Base-by-base conservation (phyloP, 306 rosid genomes). In the Lagenaria siceraria region DNA sequence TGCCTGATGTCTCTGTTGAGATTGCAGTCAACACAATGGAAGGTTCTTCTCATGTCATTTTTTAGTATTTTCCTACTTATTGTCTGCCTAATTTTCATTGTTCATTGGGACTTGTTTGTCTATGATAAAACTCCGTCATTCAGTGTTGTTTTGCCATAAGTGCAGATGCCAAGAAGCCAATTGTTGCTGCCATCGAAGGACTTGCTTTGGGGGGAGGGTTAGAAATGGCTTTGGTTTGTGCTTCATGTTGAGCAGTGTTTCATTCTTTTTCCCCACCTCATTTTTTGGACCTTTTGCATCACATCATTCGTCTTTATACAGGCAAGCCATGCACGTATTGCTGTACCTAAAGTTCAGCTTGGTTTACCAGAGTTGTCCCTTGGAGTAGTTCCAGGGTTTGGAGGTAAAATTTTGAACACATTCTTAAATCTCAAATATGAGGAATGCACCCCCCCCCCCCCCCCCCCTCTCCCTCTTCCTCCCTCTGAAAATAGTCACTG, bases 131-230 rank as follows among this genome's bases (percentile, higher is more conserved):
- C 54, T 60, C 10, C 29, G 11, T 63, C 24, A 46, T 66, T 35
- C 22, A 53, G 42, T 58, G 18, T 14, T 43, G 6, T 42, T 54
- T 53, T 53, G 27, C 69, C 71, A 19, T 82, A 51, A 79, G 74
- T 27, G 55, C 88, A 96, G 99, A 90, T 86, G 93, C 88, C 8
- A 90, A 87, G 83, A 96, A 89, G 85, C 99, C 99, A 61, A 81
- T 90, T 68, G 99, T 96, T 82, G 99, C 99, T 49, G 97, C 98
- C 31, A 80, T 96, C 1, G 86, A 88, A 83, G 98, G 99, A 65
- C 99, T 96, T 83, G 99, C 99, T 31, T 92, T 96, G 19, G 99
- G 99, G 79, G 99, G 99, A 81, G 99, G 99, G 80, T 86, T 96
- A 82, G 99, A 96, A 78, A 75, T 96, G 81, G 97, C 99, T 70